phyloP scores from a whole-genome alignment of 139 green algal genomes.

The Chloropicon primus region DNA sequence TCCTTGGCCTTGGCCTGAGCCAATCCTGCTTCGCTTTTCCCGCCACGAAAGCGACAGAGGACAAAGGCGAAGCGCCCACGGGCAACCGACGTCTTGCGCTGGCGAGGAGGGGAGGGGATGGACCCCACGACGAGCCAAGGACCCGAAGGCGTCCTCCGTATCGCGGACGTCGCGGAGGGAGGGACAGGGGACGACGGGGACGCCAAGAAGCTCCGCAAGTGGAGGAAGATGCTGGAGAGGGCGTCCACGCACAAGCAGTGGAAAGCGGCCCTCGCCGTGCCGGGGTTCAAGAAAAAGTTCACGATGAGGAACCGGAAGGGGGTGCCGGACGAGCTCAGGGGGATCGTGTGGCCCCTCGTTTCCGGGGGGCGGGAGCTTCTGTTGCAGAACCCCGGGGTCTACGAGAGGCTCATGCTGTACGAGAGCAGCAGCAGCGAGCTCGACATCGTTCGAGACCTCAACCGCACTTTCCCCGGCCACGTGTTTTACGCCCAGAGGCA shows the following conservation, averaged over 20 bases:
- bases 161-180: too few species aligned
- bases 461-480: constrained; percentile 65
- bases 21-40: too few species aligned
- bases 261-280: neutral
- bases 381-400: constrained; percentile 19
- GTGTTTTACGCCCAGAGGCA: constrained; percentile 48
- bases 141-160: too few species aligned
- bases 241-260: neutral
- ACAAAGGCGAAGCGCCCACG: too few species aligned
- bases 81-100: too few species aligned
- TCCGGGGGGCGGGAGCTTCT: constrained; percentile 26
- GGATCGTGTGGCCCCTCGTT: constrained; percentile 29
- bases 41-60: too few species aligned
- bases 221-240: neutral
- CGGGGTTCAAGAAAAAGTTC: neutral
- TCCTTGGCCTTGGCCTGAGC: too few species aligned
- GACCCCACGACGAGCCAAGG: too few species aligned
- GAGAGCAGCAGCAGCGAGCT: constrained; percentile 4
- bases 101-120: too few species aligned
- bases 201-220: neutral
- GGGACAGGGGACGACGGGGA: neutral
- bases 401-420: constrained; percentile 29
- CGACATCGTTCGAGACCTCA: constrained; percentile 24
- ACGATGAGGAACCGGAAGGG: constrained; percentile 3
- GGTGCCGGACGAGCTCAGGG: constrained; percentile 21